Evolutionary conservation across 1,284 basidiomycete species (phyloP), one percentile per base, ranked within the genome.

Genomic region (Rhodotorula sp.): DNA sequence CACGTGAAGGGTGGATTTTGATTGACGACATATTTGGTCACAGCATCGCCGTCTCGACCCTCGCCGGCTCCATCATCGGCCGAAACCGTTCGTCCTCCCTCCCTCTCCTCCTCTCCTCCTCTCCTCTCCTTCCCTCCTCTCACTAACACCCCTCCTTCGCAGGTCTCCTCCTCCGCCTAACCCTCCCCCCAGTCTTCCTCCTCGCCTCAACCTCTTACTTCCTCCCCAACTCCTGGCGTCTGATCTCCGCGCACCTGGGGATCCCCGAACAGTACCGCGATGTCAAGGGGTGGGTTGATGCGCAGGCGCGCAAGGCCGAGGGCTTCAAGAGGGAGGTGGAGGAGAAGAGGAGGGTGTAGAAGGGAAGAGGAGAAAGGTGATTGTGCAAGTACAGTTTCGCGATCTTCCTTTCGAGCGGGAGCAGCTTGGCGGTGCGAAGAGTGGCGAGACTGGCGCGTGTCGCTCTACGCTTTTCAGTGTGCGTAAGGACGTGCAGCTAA

Each of bases 21-120:
- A 34, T 10, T 34, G 34, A 34, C 34, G 34, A 34, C 34, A 10
- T 34, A 34, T 34, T 34, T 10, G 34, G 10, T 10, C 34, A 18
- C 59, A 74, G 72, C 82, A 88, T 92, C 65, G 91, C 92, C 58
- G 86, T 97, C 51, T 88, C 91, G 2, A 88, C 91, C 6, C 87
- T 97, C 57, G 89, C 90, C 1, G 91, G 90, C 2, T 91, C 91
- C 65, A 88, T 97, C 75, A 80, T 96, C 65, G 87, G 90, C 0
- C 88, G 93, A 51, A 57, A 48, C 51, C 44, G 50, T 56, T 10
- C 48, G 54, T 46, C 30, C 10, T 28, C 30, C 7, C 22, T 6
- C 18, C 2, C 61, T 28, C 37, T 37, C n/a, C 30, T 22, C 34
- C 37, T 40, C n/a, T n/a, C n/a, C n/a, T 57, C 40, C n/a, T n/a